Conservation (phyloP, 1,284 basidiomycete genomes). For the Cystobasidium sp. region DNA sequence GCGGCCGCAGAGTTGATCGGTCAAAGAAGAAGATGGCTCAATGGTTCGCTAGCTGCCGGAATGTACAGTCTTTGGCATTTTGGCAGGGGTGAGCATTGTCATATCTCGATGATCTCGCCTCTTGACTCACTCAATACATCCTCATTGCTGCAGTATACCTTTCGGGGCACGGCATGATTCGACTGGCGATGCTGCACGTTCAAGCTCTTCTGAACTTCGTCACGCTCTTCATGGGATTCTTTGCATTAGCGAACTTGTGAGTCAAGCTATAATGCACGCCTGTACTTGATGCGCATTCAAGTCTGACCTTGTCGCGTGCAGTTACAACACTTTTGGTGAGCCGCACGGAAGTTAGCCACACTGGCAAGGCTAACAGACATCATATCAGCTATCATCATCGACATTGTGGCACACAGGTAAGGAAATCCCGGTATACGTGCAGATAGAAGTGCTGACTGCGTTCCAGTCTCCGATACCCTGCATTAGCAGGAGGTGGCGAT, state of each 20-base stretch:
- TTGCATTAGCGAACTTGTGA: constrained; percentile 48
- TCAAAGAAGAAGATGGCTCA: constrained; percentile 66
- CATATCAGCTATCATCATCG: constrained; percentile 42
- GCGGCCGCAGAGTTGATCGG: constrained; percentile 71
- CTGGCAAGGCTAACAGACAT: not conserved
- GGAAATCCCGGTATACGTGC: not conserved
- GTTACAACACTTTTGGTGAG: constrained; percentile 38
- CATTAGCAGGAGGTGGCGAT: constrained; percentile 29
- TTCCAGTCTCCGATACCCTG: constrained; percentile 19
- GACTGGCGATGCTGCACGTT: constrained; percentile 76
- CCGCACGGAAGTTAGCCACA: not conserved
- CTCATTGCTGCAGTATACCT: constrained; percentile 69
- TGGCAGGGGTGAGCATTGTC: constrained; percentile 56
- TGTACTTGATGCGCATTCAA: not conserved
- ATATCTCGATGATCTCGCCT: not conserved
- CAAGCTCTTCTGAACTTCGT: constrained; percentile 69
- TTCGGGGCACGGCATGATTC: constrained; percentile 67
- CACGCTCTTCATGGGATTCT: constrained; percentile 56
- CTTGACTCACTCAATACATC: not conserved
- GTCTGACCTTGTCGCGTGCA: not conserved
- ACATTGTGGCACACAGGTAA: constrained; percentile 39
- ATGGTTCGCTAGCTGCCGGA: constrained; percentile 95
- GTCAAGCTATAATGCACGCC: not conserved
- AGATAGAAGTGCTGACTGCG: not conserved
- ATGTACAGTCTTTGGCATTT: constrained; percentile 95